Evolutionary conservation across 1,284 basidiomycete genomes (phyloP).

Genomic region (Kwoniella shivajii): DNA sequence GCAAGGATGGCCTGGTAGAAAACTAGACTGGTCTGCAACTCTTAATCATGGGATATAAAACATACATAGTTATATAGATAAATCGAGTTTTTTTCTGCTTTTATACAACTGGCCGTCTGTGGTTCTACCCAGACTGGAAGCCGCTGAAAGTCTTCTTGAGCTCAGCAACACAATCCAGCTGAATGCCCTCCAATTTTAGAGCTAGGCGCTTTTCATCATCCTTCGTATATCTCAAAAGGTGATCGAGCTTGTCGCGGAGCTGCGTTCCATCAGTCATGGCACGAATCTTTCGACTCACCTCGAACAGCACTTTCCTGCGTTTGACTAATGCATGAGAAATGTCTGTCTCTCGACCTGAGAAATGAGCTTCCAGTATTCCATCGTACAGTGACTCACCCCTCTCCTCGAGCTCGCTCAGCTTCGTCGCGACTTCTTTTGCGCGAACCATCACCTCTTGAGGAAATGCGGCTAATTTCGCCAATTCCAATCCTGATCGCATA

Average conservation of each 20-base stretch:
- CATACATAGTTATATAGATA: background rate
- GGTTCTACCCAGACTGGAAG: too few relatives aligned
- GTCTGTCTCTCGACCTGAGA: slow-evolving; percentile 8
- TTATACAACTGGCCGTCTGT: too few relatives aligned
- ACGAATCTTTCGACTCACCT: slow-evolving; percentile 11
- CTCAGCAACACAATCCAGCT: background rate
- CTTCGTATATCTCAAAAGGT: background rate
- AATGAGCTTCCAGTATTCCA: background rate
- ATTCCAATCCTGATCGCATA: slow-evolving; percentile 67
- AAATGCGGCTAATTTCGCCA: slow-evolving; percentile 79
- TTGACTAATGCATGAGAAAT: slow-evolving; percentile 8
- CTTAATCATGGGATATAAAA: background rate
- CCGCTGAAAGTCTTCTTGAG: background rate
- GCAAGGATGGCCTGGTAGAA: slow-evolving; percentile 41
- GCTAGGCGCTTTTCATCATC: background rate
- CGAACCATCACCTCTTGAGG: slow-evolving; percentile 68
- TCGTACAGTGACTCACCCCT: slow-evolving; percentile 44
- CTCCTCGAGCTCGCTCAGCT: slow-evolving; percentile 64
- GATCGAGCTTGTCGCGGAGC: slow-evolving; percentile 4
- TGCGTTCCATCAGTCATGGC: background rate
- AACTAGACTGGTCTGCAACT: slow-evolving; percentile 34
- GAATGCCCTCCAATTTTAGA: background rate
- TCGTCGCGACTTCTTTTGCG: slow-evolving; percentile 64
- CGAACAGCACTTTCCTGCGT: slow-evolving; percentile 20
- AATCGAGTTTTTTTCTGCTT: background rate